phyloP scores from a whole-genome alignment of 345 rosid genomes.

The Eucalyptus curtisii region DNA sequence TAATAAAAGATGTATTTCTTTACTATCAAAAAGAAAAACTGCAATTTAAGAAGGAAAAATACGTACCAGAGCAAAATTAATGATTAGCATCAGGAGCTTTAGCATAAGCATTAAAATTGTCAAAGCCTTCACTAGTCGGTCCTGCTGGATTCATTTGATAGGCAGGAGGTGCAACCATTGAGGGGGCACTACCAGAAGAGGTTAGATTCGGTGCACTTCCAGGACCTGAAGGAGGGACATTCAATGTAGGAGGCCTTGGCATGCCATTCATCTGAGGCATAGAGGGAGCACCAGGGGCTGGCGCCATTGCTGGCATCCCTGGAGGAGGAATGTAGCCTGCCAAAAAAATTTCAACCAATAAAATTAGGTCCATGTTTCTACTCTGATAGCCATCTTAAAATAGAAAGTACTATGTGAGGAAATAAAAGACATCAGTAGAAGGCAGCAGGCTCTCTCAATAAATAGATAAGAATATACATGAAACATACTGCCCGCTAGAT shows the following conservation, averaged over 20 bases:
- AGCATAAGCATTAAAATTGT: slow-evolving; percentile 27
- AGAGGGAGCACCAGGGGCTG: slow-evolving; percentile 85
- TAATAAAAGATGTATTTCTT: background rate
- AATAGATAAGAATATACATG: background rate
- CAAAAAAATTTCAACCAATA: background rate
- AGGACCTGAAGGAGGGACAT: slow-evolving; percentile 34
- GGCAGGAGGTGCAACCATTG: slow-evolving; percentile 23
- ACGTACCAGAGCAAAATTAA: slow-evolving; percentile 1
- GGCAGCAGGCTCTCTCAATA: background rate
- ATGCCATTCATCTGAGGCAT: slow-evolving; percentile 59
- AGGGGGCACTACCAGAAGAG: slow-evolving; percentile 28
- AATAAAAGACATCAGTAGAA: background rate
- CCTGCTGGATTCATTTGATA: slow-evolving; percentile 49
- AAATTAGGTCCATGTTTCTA: background rate
- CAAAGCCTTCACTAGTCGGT: slow-evolving; percentile 45
- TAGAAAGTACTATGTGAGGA: background rate
- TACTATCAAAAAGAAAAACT: background rate
- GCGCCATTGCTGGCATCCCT: slow-evolving; percentile 60
- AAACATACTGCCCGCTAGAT: background rate
- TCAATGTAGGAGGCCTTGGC: slow-evolving; percentile 51
- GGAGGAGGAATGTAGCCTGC: slow-evolving; percentile 49
- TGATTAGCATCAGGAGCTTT: slow-evolving; percentile 44
- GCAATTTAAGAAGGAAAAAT: background rate
- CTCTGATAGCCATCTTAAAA: background rate
- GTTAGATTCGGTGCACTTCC: slow-evolving; percentile 39